Conservation (phyloP, 768 basidiomycete genomes). For the Boletus subparvulus region DNA sequence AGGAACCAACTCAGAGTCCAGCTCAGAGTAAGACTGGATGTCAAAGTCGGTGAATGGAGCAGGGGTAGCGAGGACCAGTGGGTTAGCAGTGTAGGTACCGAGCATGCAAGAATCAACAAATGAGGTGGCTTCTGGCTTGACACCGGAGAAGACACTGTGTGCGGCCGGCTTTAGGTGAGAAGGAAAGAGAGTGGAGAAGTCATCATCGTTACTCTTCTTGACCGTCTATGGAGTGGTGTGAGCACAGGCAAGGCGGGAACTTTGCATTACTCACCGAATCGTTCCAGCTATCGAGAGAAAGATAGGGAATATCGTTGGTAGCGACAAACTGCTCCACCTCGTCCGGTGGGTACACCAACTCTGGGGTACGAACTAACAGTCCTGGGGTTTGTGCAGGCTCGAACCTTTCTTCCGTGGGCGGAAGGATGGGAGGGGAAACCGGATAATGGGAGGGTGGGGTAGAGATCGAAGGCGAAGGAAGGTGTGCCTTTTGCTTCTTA, state of each 20-base stretch:
- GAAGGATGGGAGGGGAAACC: background rate
- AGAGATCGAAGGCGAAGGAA: background rate
- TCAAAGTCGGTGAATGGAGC: conserved; percentile 11
- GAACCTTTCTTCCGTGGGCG: background rate
- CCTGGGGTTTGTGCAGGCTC: conserved; percentile 2
- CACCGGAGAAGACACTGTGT: conserved; percentile 25
- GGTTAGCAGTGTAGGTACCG: conserved; percentile 12
- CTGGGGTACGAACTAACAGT: conserved; percentile 17
- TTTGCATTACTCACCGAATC: conserved; percentile 17
- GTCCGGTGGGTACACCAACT: conserved; percentile 11
- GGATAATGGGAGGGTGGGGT: background rate
- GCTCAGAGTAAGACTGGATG: conserved; percentile 5
- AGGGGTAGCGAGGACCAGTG: conserved; percentile 1
- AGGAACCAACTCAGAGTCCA: conserved; percentile 10
- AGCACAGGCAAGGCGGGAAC: background rate
- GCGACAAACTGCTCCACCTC: conserved; percentile 29
- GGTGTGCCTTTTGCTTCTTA: conserved; percentile 3
- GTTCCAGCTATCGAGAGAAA: conserved; percentile 28
- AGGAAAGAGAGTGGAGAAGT: conserved; percentile 12
- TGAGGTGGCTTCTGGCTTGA: conserved; percentile 30
- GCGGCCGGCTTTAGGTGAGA: conserved; percentile 22
- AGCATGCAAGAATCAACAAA: conserved; percentile 31
- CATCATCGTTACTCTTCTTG: background rate
- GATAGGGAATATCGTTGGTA: conserved; percentile 37
- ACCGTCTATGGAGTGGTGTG: conserved; percentile 12